Percentiles rank a stretch among this genome's conserved stretches.
phyloP scores from a whole-genome alignment of 192 early-diverging fungal genomes.

The Coemansia sp. region DNA sequence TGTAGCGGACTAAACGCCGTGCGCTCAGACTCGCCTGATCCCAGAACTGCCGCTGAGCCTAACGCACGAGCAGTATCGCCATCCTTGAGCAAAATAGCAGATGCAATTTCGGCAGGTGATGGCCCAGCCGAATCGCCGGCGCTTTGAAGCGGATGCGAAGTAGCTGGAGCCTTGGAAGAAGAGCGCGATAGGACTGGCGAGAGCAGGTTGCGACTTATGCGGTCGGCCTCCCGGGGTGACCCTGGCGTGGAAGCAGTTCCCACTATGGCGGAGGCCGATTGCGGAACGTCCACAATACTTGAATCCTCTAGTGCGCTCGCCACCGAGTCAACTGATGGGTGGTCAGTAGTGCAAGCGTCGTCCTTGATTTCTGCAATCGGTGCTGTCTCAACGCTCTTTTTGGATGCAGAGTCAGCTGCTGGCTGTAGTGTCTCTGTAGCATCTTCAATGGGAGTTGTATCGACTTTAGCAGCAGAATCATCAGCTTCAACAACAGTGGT shows the following conservation, averaged over 20 bases:
- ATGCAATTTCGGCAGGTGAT: slow-evolving; percentile 15
- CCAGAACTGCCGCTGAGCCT: slow-evolving; percentile 2
- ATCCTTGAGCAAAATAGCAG: slow-evolving; percentile 23
- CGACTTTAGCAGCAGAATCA: background rate
- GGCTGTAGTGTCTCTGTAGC: background rate
- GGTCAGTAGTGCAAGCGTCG: background rate
- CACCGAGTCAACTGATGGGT: slow-evolving; percentile 3
- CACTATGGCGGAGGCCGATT: background rate
- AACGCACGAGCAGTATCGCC: slow-evolving; percentile 11
- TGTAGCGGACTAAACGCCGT: slow-evolving; percentile 16
- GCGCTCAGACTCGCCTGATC: slow-evolving; percentile 27
- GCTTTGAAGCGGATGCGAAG: slow-evolving; percentile 28
- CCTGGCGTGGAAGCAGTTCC: background rate
- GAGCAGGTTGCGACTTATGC: background rate
- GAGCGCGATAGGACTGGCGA: slow-evolving; percentile 14
- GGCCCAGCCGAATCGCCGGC: background rate
- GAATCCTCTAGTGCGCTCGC: slow-evolving; percentile 10
- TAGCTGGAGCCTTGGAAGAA: slow-evolving; percentile 21
- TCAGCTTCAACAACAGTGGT: background rate
- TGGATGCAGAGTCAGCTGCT: background rate
- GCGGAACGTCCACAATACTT: slow-evolving; percentile 2
- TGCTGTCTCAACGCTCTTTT: background rate
- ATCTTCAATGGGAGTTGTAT: background rate
- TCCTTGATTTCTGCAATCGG: background rate
- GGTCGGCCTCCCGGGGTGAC: background rate